Evolutionary conservation across 768 basidiomycete species (phyloP).

Genomic region (Boletus patriciae): DNA sequence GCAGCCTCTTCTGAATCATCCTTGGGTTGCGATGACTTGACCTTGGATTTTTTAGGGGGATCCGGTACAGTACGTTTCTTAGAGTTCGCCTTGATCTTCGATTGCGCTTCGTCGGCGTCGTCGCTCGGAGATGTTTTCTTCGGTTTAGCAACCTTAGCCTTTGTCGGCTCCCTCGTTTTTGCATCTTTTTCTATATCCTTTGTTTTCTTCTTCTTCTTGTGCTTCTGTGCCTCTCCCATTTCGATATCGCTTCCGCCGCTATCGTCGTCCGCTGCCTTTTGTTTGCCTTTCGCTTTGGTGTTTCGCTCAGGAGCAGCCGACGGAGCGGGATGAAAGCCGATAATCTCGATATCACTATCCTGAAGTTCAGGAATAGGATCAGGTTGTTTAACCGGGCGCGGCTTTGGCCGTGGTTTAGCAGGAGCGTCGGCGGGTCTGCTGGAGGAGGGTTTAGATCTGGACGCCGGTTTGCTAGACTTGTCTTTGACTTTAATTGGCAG

Average conservation of each 20-base stretch:
- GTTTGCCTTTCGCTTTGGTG: constrained; percentile 40
- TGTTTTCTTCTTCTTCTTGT: constrained; percentile 24
- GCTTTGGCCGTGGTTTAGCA: constrained; percentile 27
- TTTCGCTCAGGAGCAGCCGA: constrained; percentile 23
- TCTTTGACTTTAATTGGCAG: constrained; percentile 14
- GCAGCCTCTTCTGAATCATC: constrained; percentile 18
- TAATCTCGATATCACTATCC: constrained; percentile 36
- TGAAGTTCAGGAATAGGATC: constrained; percentile 18
- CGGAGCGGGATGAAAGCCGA: constrained; percentile 14
- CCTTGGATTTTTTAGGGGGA: constrained; percentile 22
- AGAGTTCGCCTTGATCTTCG: constrained; percentile 18
- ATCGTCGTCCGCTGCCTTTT: constrained; percentile 31
- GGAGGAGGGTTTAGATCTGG: constrained; percentile 22
- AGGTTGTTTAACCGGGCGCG: constrained; percentile 15
- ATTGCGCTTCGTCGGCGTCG: constrained; percentile 11
- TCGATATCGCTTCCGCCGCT: constrained; percentile 16
- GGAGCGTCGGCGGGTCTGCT: constrained; percentile 15
- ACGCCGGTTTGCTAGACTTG: constrained; percentile 12
- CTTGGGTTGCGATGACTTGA: constrained; percentile 13
- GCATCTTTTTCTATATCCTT: constrained; percentile 20
- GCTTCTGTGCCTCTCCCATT: constrained; percentile 29
- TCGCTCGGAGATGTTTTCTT: constrained; percentile 26
- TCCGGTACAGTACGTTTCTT: constrained; percentile 24
- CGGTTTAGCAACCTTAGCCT: constrained; percentile 24
- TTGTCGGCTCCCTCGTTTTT: constrained; percentile 31